Evolutionary conservation across 805 yeast genomes (phyloP), one percentile per base, ranked within the genome.

Genomic region (Saccharomycopsis amapae): DNA sequence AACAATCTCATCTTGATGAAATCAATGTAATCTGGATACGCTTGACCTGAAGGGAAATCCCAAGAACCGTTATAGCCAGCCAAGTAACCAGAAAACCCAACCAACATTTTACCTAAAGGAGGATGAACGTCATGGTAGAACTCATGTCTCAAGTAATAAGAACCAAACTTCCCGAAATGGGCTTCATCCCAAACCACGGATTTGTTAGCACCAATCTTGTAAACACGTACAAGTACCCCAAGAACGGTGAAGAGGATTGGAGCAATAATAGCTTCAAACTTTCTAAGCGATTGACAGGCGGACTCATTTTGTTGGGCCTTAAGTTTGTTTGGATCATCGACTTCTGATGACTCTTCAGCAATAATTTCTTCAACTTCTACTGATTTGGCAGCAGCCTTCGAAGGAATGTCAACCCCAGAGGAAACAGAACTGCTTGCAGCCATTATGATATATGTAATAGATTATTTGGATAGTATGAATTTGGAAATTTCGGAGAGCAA

Each of bases 121-220:
- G 98, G 98, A 65, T 90, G 98, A 28, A 90, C 96, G 64, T 90
- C 98, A 61, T 86, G 94, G 63, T 89, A 90, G 61, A 85, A 87
- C 58, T 86, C 95, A 55, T 86, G 93, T 56, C 76, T 80, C 52
- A 90, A 69, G 64, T 90, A 90, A 62, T 86, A 82, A 10, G 96
- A 81, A 26, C 97, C 97, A 62, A 90, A 90, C 62, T 90, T 93
- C 42, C 97, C 98, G 63, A 90, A 90, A 68, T 89, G 96, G 34
- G 96, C 97, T 62, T 88, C 97, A 66, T 88, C 97, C 97, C 97
- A 89, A 39, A 93, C 93, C 25, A 93, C 97, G 46, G 74, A 71
- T 46, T 75, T 70, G 51, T 86, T 84, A 46, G 73, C 69, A 45
- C 85, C 83, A 55, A 90, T 82, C 51, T 73, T 69, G 66, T 85